Evolutionary conservation across 2,329 filamentous ascomycete species (phyloP).

Genomic region (Dactylellina drechsleri): DNA sequence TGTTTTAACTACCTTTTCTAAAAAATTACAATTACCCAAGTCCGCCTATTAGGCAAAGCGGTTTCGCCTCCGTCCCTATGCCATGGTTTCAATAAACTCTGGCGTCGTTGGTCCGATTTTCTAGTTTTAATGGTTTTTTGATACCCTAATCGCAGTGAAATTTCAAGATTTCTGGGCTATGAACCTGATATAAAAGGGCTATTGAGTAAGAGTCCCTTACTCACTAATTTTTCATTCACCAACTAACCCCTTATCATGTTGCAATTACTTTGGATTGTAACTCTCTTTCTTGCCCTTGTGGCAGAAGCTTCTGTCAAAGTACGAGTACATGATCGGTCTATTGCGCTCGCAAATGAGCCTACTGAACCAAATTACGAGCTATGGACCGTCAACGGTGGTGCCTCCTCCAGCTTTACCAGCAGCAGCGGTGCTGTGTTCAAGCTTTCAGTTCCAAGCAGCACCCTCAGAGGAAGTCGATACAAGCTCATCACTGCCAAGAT

Average conservation of each 20-base stretch:
- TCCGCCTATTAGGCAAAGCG: constrained; percentile 22
- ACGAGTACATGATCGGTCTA: constrained; percentile 15
- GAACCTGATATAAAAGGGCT: not conserved
- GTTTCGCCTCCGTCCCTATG: constrained; percentile 19
- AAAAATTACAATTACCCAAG: too few relatives aligned
- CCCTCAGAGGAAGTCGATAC: constrained; percentile 58
- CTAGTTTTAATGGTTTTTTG: not conserved
- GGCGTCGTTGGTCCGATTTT: not conserved
- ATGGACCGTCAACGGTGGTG: constrained; percentile 24
- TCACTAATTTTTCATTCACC: too few relatives aligned
- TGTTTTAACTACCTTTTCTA: too few relatives aligned
- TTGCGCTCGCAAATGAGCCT: constrained; percentile 13
- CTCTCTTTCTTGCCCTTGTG: constrained; percentile 3
- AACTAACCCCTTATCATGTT: not conserved
- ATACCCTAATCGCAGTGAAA: not conserved
- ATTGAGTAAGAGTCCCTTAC: too few relatives aligned
- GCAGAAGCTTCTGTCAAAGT: constrained; percentile 22
- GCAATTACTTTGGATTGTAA: constrained; percentile 13
- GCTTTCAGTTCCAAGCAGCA: constrained; percentile 33
- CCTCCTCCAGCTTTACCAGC: constrained; percentile 7
- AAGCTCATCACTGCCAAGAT: constrained; percentile 58
- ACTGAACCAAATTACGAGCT: constrained; percentile 13
- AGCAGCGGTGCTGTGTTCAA: constrained; percentile 13
- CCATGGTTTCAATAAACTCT: not conserved
- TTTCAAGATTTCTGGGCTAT: not conserved